Evolutionary conservation across 164 flowering plant genomes (phyloP), one percentile per base, ranked within the genome.

Genomic region (Santalum album): DNA sequence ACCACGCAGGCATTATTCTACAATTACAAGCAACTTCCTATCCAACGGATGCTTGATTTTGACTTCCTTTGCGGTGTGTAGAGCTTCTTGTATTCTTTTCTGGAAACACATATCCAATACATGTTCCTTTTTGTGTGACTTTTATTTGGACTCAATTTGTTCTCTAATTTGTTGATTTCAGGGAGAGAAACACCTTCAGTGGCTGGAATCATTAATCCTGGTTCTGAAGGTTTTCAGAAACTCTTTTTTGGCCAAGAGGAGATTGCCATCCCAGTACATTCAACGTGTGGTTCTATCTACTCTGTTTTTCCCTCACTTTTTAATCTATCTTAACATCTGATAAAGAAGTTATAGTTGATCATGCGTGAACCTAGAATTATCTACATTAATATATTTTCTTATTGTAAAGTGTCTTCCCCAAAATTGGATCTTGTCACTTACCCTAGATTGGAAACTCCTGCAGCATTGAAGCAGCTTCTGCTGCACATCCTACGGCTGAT

Each of bases 161-260:
- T 20, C 21, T 6, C 19, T 32, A 3, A 26, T 24, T 53, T 53
- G 17, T 64, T 65, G 29, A 49, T 14, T 58, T 7, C 55, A 89
- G 96, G 98, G 54, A 77, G 99, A 67, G 99, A 92, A 71, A 87
- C 92, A 54, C 99, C 99, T 50, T 92, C 99, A 19, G 90, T 92
- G 72, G 97, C 97, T 67, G 99, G 96, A 55, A 89, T 92, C 29
- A 80, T 92, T 38, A 89, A 81, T 63, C 97, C 99, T 29, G 96
- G 99, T 46, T 64, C 95, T 9, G 99, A 92, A 69, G 99, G 99
- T 50, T 92, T 92, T 71, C 97, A 92, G 74, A 92, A 92, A 63
- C 87, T 92, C 53, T 92, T 92, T 63, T 92, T 92, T 54, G 99
- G 99, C 32, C 99, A 89, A 52, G 99, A 89, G 81, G 99, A 92